Evolutionary conservation across 2,329 filamentous ascomycete species (phyloP).

Genomic region (Curvularia sp.): DNA sequence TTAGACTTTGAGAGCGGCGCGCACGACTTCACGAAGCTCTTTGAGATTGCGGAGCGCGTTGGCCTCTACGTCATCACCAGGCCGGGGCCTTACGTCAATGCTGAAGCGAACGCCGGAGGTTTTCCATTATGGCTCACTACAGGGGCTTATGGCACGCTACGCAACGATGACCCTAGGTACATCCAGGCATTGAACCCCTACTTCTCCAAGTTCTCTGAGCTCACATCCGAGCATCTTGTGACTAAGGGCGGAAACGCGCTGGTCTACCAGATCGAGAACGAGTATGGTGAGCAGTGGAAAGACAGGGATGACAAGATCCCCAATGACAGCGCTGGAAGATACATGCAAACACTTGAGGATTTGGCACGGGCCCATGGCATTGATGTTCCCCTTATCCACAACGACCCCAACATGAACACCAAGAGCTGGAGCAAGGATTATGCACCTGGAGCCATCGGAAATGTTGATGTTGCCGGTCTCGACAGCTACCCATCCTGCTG

Average conservation of each 20-base stretch:
- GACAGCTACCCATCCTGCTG: constrained; percentile 66
- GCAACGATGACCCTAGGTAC: constrained; percentile 62
- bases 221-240: constrained; percentile 62
- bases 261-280: constrained; percentile 66
- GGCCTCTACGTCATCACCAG: constrained; percentile 64
- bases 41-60: constrained; percentile 62
- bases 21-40: constrained; percentile 61
- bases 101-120: constrained; percentile 68
- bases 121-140: constrained; percentile 70
- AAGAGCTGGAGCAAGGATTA: constrained; percentile 69
- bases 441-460: constrained; percentile 59
- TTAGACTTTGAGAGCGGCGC: constrained; percentile 62
- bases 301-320: constrained; percentile 52
- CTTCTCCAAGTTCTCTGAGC: constrained; percentile 58
- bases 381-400: constrained; percentile 64
- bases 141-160: constrained; percentile 62
- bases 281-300: constrained; percentile 56
- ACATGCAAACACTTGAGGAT: constrained; percentile 66
- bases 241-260: constrained; percentile 65
- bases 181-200: constrained; percentile 64
- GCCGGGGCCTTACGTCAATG: constrained; percentile 69
- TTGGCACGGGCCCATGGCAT: constrained; percentile 64
- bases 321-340: constrained; percentile 59
- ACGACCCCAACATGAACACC: constrained; percentile 66
- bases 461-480: constrained; percentile 62